phyloP scores from a whole-genome alignment of 2,329 filamentous ascomycete genomes.

The Claviceps cyperi region DNA sequence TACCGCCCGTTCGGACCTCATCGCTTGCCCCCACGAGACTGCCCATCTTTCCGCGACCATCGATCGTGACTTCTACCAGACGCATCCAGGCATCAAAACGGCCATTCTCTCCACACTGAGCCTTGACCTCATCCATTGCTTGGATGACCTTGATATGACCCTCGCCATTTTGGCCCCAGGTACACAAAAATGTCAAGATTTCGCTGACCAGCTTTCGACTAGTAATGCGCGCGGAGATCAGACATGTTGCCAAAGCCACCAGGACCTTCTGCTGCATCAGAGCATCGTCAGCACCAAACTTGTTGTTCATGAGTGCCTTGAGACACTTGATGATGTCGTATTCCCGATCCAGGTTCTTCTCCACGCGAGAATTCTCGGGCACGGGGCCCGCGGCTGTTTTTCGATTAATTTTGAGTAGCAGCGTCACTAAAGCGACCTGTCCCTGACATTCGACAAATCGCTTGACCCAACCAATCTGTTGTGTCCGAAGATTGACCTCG shows the following conservation, averaged over 20 bases:
- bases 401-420: conserved; percentile 86
- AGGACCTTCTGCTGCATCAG: conserved; percentile 81
- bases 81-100: conserved; percentile 98
- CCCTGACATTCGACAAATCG: conserved; percentile 95
- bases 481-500: conserved; percentile 86
- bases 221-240: conserved; percentile 78
- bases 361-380: conserved; percentile 40
- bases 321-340: conserved; percentile 97
- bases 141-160: conserved; percentile 90
- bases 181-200: conserved; percentile 88
- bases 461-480: conserved; percentile 96
- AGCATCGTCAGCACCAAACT: conserved; percentile 94
- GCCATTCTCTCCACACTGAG: conserved; percentile 77
- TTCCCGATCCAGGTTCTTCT: conserved; percentile 77
- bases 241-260: conserved; percentile 69
- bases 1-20: conserved; percentile 86
- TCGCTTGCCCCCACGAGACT: conserved; percentile 93
- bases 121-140: conserved; percentile 83
- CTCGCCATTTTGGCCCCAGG: conserved; percentile 71
- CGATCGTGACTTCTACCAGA: conserved; percentile 89
- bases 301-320: conserved; percentile 98
- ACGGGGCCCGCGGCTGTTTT: conserved; percentile 63
- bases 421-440: conserved; percentile 87
- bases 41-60: conserved; percentile 96
- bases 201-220: conserved; percentile 93